phyloP scores from a whole-genome alignment of 768 basidiomycete genomes.

The Grammothele lineata region DNA sequence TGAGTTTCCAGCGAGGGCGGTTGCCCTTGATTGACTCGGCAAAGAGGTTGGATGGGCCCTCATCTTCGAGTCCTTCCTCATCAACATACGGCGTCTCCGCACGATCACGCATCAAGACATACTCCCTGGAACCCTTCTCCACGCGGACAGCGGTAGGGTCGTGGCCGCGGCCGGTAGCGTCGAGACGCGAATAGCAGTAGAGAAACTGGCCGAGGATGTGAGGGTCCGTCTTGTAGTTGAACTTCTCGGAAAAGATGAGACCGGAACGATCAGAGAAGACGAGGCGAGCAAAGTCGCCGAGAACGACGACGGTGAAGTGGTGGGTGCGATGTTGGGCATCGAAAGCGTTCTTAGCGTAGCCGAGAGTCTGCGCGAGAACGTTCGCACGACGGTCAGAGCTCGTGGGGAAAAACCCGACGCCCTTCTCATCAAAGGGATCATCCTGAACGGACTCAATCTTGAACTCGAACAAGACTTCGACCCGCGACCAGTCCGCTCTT shows the following conservation, averaged over 20 bases:
- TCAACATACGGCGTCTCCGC: background rate
- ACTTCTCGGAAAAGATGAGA: conserved; percentile 1
- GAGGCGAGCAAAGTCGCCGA: conserved; percentile 6
- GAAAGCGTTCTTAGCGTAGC: too few species aligned
- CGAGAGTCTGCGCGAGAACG: too few species aligned
- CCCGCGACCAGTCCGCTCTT: too few species aligned
- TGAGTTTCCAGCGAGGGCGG: background rate
- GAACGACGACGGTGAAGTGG: conserved; percentile 5
- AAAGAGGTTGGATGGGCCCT: background rate
- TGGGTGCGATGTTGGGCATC: conserved; percentile 6
- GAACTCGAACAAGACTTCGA: too few species aligned
- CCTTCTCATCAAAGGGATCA: too few species aligned
- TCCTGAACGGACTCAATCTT: too few species aligned
- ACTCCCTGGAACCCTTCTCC: background rate
- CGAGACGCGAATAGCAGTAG: conserved; percentile 1
- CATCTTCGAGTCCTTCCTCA: background rate
- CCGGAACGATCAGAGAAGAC: conserved; percentile 5
- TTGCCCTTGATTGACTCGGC: background rate
- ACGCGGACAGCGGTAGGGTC: conserved; percentile 3
- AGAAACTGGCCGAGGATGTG: conserved; percentile 1
- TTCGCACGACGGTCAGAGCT: too few species aligned
- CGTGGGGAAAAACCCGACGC: too few species aligned
- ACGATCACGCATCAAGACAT: background rate
- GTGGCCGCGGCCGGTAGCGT: conserved; percentile 1
- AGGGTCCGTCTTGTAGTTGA: conserved; percentile 5